A percentile compares a stretch with the other conserved stretches of the same genome.
Conservation (phyloP, 495 filamentous ascomycete genomes). For the Emericellopsis terricola region DNA sequence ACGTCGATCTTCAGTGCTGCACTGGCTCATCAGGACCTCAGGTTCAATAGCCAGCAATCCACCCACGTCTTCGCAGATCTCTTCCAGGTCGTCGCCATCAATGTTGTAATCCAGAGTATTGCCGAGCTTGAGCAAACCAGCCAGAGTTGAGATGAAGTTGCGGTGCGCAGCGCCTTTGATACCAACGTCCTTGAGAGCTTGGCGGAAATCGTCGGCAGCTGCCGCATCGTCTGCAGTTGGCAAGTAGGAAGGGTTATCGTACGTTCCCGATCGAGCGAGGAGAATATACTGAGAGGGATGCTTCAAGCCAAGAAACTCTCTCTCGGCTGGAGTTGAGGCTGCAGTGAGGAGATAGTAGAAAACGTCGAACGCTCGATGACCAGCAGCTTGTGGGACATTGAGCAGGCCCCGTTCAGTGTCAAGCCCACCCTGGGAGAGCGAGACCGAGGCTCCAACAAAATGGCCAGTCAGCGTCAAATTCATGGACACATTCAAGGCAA, state of each 20-base stretch:
- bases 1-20: conserved; percentile 66
- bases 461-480: conserved; percentile 68
- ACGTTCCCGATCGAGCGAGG: conserved; percentile 68
- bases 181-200: conserved; percentile 68
- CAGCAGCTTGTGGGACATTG: conserved; percentile 57
- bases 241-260: conserved; percentile 72
- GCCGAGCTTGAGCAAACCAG: conserved; percentile 78
- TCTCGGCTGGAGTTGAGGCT: conserved; percentile 74
- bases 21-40: conserved; percentile 60
- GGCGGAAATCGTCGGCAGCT: conserved; percentile 79
- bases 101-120: conserved; percentile 73
- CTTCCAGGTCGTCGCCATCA: conserved; percentile 71
- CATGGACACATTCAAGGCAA: conserved; percentile 61
- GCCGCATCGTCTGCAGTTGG: conserved; percentile 88
- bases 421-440: conserved; percentile 74
- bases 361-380: conserved; percentile 91
- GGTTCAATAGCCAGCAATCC: conserved; percentile 74
- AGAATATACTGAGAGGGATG: conserved; percentile 60
- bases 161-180: conserved; percentile 73
- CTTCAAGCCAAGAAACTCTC: conserved; percentile 78
- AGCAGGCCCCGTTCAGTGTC: conserved; percentile 70
- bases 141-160: conserved; percentile 65
- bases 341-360: conserved; percentile 93
- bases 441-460: conserved; percentile 53
- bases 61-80: conserved; percentile 78